Evolutionary conservation across 2,329 filamentous ascomycete genomes (phyloP).

Genomic region (Tolypocladium ovalisporum): DNA sequence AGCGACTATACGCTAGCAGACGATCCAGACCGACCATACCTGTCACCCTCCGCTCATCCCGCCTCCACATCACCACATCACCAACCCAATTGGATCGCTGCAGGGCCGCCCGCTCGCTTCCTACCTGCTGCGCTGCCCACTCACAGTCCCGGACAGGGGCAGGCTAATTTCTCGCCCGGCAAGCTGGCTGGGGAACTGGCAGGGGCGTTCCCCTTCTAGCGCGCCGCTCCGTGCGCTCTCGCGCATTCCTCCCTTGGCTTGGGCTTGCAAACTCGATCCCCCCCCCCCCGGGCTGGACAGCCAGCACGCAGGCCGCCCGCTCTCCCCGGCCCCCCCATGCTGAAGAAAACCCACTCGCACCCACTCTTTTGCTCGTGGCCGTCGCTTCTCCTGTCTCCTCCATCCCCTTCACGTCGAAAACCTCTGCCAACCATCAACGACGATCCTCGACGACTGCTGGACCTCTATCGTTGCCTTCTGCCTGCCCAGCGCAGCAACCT

Average conservation of each 20-base stretch:
- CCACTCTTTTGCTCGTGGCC: neutral
- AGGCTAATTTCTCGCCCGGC: neutral
- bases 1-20: neutral
- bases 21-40: no score
- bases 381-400: neutral
- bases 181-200: neutral
- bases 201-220: constrained; percentile 3
- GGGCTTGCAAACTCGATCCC: neutral
- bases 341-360: constrained; percentile 2
- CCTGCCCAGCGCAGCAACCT: neutral
- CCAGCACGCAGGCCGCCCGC: neutral
- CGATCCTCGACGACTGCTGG: neutral
- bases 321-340: neutral
- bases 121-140: neutral
- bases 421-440: neutral
- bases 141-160: neutral
- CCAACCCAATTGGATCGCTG: neutral
- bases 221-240: constrained; percentile 3
- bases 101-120: neutral
- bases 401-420: neutral
- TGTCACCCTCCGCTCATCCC: neutral
- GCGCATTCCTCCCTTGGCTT: neutral
- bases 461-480: neutral
- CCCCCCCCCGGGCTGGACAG: neutral
- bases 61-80: neutral